Conservation (phyloP, 169 alveolate genomes). For the Plasmodium berghei region DNA sequence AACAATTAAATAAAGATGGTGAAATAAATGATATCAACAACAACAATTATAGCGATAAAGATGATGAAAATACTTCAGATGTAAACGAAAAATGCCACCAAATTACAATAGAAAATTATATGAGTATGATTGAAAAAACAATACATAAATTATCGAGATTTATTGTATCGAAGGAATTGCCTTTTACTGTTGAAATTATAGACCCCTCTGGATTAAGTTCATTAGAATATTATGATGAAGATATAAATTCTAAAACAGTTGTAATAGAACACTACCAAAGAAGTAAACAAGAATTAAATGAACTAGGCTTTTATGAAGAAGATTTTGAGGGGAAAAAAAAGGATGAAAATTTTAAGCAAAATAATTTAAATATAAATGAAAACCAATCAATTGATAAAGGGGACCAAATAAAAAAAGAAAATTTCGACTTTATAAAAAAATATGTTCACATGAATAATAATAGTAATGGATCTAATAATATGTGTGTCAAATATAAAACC, state of each 20-base stretch:
- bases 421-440: constrained; percentile 70
- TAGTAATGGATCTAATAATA: neutral
- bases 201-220: constrained; percentile 96
- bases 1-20: neutral
- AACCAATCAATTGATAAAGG: constrained; percentile 7
- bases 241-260: constrained; percentile 79
- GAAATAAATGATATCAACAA: neutral
- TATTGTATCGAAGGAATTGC: constrained; percentile 75
- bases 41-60: constrained; percentile 2
- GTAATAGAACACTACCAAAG: constrained; percentile 84
- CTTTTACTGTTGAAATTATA: constrained; percentile 90
- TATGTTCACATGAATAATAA: constrained; percentile 31
- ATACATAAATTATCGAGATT: constrained; percentile 24
- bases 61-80: neutral
- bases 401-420: constrained; percentile 50
- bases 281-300: constrained; percentile 85
- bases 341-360: neutral
- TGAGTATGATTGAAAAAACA: constrained; percentile 61
- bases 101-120: constrained; percentile 66
- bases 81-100: constrained; percentile 22
- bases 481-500: constrained; percentile 32
- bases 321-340: constrained; percentile 72
- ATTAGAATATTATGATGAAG: constrained; percentile 83
- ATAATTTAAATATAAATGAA: neutral
- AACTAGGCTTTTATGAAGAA: constrained; percentile 88